Conservation (phyloP, 192 early-diverging fungal genomes). For the Coemansia sp. region DNA sequence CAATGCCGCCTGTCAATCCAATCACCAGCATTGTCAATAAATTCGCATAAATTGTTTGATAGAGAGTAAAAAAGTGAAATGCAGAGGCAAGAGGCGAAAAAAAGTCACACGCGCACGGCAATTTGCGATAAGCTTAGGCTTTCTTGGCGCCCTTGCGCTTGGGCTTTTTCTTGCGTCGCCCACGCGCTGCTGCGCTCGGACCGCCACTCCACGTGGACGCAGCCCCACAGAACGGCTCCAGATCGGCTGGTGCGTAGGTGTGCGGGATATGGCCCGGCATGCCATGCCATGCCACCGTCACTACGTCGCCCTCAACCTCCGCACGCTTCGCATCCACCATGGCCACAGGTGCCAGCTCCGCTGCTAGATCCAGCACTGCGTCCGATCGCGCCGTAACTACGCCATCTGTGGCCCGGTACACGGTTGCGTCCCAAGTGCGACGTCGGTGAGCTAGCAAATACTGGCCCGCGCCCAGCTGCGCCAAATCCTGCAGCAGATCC, state of each 20-base stretch:
- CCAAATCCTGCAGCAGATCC: conserved; percentile 22
- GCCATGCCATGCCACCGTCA: conserved; percentile 36
- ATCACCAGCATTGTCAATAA: conserved; percentile 65
- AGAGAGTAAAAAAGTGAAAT: not conserved
- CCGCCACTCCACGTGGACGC: conserved; percentile 7
- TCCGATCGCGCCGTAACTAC: conserved; percentile 3
- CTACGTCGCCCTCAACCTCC: conserved; percentile 35
- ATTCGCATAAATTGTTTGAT: not conserved
- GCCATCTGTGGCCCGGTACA: conserved; percentile 28
- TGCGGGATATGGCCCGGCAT: conserved; percentile 25
- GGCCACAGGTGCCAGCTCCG: conserved; percentile 10
- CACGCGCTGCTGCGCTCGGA: not conserved
- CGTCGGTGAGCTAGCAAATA: conserved; percentile 41
- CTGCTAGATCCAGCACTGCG: conserved; percentile 25
- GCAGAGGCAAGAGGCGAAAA: not conserved
- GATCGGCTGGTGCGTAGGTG: conserved; percentile 40
- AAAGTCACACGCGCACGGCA: not conserved
- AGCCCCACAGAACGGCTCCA: conserved; percentile 1
- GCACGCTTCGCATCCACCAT: not conserved
- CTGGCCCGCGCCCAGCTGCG: conserved; percentile 11
- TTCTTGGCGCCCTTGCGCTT: conserved; percentile 4
- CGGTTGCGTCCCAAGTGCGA: conserved; percentile 45
- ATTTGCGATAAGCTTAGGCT: not conserved
- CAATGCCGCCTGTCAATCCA: conserved; percentile 95
- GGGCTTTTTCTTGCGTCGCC: conserved; percentile 1